Evolutionary conservation across 768 basidiomycete species (phyloP).

Genomic region (Termitomyces sp.): DNA sequence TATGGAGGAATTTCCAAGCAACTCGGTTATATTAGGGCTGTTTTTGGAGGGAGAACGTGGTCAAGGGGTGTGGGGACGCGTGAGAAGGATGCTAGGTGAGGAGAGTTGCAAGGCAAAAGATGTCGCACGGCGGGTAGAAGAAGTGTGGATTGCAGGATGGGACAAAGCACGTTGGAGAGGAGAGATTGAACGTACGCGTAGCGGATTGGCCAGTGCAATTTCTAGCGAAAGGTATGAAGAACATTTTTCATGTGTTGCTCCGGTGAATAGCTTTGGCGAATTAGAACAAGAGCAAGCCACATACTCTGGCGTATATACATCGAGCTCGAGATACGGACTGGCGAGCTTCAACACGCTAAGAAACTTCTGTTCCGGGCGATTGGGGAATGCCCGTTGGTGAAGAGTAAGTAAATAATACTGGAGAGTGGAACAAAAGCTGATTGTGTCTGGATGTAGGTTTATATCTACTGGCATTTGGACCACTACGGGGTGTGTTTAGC

Average conservation of each 20-base stretch:
- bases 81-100: conserved; percentile 53
- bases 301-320: conserved; percentile 70
- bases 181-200: conserved; percentile 68
- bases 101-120: conserved; percentile 44
- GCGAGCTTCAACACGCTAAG: conserved; percentile 59
- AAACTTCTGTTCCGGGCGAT: conserved; percentile 70
- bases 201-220: conserved; percentile 54
- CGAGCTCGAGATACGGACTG: conserved; percentile 69
- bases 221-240: conserved; percentile 59
- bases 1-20: conserved; percentile 56
- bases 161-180: conserved; percentile 65
- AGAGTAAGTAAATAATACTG: conserved; percentile 43
- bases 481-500: conserved; percentile 59
- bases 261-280: background rate
- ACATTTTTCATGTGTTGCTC: too few species aligned
- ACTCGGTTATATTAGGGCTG: conserved; percentile 66
- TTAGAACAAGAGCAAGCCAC: conserved; percentile 61
- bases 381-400: conserved; percentile 67
- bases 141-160: conserved; percentile 82
- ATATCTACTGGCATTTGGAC: conserved; percentile 74
- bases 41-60: conserved; percentile 77
- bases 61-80: conserved; percentile 73
- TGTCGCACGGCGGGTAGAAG: conserved; percentile 53
- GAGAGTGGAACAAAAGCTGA: background rate
- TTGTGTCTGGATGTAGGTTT: conserved; percentile 40